phyloP scores from a whole-genome alignment of 495 filamentous ascomycete species.

The Hyaloscypha variabilis region DNA sequence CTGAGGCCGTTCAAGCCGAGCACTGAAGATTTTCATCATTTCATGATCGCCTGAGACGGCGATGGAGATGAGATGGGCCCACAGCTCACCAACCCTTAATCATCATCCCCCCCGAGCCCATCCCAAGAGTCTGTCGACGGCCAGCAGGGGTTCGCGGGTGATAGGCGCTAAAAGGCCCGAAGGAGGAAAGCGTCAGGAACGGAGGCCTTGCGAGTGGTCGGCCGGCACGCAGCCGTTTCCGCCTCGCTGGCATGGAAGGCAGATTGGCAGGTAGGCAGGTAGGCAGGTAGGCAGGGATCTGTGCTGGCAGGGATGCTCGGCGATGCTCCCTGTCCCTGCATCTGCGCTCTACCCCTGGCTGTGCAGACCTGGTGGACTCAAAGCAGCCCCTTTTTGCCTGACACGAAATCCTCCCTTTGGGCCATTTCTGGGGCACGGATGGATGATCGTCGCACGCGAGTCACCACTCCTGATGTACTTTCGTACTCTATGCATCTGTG shows the following conservation, averaged over 20 bases:
- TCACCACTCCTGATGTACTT: background rate
- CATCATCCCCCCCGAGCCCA: no score
- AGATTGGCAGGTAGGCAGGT: no score
- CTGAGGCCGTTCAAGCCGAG: background rate
- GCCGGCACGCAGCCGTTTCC: background rate
- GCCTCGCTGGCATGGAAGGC: background rate
- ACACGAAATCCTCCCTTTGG: background rate
- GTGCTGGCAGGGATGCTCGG: background rate
- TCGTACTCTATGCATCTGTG: no score
- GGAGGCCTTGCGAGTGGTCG: background rate
- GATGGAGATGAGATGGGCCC: background rate
- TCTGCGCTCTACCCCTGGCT: background rate
- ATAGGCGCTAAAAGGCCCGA: background rate
- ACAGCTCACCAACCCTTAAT: background rate
- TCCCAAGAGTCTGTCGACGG: no score
- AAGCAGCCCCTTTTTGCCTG: background rate
- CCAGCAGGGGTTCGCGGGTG: background rate
- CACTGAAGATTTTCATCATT: background rate
- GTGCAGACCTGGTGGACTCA: background rate
- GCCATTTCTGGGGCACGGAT: background rate
- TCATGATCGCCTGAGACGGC: background rate
- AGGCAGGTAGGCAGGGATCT: no score
- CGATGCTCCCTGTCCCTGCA: background rate
- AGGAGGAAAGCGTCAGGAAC: background rate
- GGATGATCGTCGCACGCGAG: background rate